A percentile compares a stretch with the other conserved stretches of the same genome.
Conservation (phyloP, 2,329 filamentous ascomycete species). For the Dothideomycetidae sp. region DNA sequence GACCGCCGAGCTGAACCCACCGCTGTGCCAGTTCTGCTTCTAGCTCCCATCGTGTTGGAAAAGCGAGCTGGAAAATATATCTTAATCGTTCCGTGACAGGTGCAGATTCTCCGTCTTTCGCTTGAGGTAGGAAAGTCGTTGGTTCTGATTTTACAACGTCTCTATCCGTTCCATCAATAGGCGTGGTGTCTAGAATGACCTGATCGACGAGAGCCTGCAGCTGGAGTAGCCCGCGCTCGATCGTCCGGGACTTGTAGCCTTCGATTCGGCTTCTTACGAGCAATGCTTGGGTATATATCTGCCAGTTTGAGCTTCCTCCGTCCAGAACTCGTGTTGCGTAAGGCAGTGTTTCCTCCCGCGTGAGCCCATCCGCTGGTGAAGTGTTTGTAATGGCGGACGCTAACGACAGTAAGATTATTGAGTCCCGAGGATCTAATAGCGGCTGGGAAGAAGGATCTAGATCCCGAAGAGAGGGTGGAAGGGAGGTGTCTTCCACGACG, state of each 20-base stretch:
- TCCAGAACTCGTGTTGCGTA: constrained; percentile 79
- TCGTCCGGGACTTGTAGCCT: constrained; percentile 68
- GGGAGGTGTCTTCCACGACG: constrained; percentile 30
- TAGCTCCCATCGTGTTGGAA: constrained; percentile 82
- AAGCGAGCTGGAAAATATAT: constrained; percentile 71
- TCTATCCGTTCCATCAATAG: constrained; percentile 14
- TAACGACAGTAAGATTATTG: constrained; percentile 64
- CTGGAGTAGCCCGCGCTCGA: constrained; percentile 81
- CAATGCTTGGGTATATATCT: constrained; percentile 88
- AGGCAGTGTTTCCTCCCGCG: constrained; percentile 82
- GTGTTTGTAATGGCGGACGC: constrained; percentile 87
- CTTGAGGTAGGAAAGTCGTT: constrained; percentile 66
- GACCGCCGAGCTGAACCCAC: constrained; percentile 80
- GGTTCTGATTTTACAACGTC: constrained; percentile 12
- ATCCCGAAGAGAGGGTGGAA: constrained; percentile 48
- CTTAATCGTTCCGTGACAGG: constrained; percentile 59
- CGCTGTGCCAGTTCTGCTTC: constrained; percentile 83
- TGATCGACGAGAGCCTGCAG: constrained; percentile 93
- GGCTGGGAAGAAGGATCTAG: constrained; percentile 72
- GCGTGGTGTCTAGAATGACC: constrained; percentile 69
- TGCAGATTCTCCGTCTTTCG: constrained; percentile 64
- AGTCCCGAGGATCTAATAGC: constrained; percentile 66
- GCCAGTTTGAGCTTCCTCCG: constrained; percentile 90
- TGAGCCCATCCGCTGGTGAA: constrained; percentile 69
- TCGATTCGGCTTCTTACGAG: constrained; percentile 84